phyloP scores from a whole-genome alignment of 129 eudicot genomes.

The Glebionis coronaria region DNA sequence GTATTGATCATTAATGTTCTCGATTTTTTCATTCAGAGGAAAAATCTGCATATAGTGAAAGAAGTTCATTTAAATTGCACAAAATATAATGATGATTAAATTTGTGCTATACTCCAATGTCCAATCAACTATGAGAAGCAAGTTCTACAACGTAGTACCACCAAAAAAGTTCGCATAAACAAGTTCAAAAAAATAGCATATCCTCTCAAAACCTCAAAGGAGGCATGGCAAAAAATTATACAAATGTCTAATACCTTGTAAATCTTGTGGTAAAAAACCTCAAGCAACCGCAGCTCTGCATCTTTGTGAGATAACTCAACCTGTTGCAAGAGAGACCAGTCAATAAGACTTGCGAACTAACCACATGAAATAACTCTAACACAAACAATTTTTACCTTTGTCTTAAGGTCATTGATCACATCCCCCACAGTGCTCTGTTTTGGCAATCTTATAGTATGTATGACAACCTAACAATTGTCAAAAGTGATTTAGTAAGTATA shows the following conservation, averaged over 20 bases:
- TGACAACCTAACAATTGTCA: slow-evolving; percentile 45
- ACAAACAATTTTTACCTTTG: slow-evolving; percentile 44
- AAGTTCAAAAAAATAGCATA: too few species aligned
- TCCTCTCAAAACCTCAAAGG: not conserved
- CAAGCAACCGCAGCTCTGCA: slow-evolving; percentile 80
- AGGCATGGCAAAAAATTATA: not conserved
- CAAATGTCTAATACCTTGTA: slow-evolving; percentile 60
- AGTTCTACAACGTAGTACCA: too few species aligned
- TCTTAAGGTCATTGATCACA: slow-evolving; percentile 70
- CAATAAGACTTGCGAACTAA: not conserved
- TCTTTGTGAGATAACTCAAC: slow-evolving; percentile 72
- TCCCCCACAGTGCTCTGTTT: slow-evolving; percentile 88
- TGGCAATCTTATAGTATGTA: slow-evolving; percentile 75
- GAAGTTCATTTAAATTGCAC: too few species aligned
- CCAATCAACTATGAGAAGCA: not conserved
- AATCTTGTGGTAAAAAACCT: slow-evolving; percentile 76
- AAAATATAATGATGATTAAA: not conserved
- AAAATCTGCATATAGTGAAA: slow-evolving; percentile 52
- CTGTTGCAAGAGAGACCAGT: slow-evolving; percentile 32
- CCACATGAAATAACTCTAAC: not conserved
- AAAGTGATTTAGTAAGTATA: slow-evolving; percentile 3
- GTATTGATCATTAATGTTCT: slow-evolving; percentile 82
- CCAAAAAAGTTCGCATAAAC: too few species aligned
- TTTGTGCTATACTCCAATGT: not conserved
- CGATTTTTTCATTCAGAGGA: slow-evolving; percentile 72